These are phyloP conservation scores for Ascomycota sp. DNA, from an alignment of 2,329 filamentous ascomycete genomes.

Conservation along the genomic window DNA sequence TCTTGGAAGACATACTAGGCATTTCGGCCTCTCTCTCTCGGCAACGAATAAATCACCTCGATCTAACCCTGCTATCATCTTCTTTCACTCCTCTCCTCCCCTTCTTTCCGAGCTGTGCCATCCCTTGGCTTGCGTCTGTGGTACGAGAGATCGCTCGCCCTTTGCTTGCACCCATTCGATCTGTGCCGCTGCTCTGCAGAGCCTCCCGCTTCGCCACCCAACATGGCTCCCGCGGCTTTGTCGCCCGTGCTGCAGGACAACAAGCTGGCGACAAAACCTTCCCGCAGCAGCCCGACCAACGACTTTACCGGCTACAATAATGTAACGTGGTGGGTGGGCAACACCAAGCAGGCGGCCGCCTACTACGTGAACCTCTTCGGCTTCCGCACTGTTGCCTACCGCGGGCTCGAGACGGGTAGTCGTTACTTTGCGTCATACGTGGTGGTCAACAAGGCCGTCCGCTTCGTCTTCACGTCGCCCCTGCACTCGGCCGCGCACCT, in stretches of 20 bases:
- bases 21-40: no score
- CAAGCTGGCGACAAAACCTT: constrained; percentile 21
- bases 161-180: no score
- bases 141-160: no score
- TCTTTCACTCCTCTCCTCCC: no score
- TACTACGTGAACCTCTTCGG: constrained; percentile 81
- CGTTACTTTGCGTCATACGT: constrained; percentile 70
- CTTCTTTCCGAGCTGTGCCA: no score
- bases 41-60: no score
- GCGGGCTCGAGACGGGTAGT: constrained; percentile 72
- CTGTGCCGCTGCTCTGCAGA: no score
- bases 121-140: no score
- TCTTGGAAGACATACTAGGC: no score
- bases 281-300: constrained; percentile 18
- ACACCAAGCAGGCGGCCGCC: constrained; percentile 82
- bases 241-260: constrained; percentile 23
- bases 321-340: constrained; percentile 90
- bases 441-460: constrained; percentile 53
- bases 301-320: constrained; percentile 78
- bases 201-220: no score
- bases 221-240: constrained; percentile 28
- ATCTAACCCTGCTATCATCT: no score
- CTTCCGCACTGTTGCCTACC: constrained; percentile 65
- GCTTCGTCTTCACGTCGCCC: constrained; percentile 71
- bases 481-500: constrained; percentile 40